Evolutionary conservation across 257 asterid genomes (phyloP), one percentile per base, ranked within the genome.

Genomic region (Ajuga chamaepitys): DNA sequence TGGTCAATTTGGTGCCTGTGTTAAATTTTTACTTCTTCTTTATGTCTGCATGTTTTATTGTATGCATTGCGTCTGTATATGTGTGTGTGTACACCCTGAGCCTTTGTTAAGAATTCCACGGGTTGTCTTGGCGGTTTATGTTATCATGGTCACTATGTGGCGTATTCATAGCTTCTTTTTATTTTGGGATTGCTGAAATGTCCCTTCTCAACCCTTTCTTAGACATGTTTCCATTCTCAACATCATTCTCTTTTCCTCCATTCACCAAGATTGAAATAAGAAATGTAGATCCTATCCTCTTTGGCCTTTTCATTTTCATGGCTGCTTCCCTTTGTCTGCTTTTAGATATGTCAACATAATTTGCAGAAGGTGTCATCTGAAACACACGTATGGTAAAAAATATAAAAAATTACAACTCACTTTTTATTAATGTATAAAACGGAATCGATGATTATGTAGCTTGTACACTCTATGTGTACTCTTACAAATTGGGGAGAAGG

Each of bases 361-460:
- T 64, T 51, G 46, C 51, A 53, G 62, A 70, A 47, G 25, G 14
- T 67, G 47, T 44, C 41, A 42, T 37, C 25, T 53, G 55, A 62
- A 44, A 67, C 51, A 70, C 24, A 28, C 17, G n/a, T 38, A n/a
- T 58, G 26, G 41, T 71, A 24, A 44, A 24, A 16, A 24, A n/a
- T n/a, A n/a, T n/a, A n/a, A n/a, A 13, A 48, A 57, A 10, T 32
- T 58, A 17, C 40, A 20, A 21, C 20, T 18, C 26, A 64, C 42
- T 12, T 7, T 47, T 30, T 58, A 18, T 51, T 32, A 32, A 22
- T 32, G 53, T 26, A 35, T 62, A 16, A 46, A 44, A 24, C 44
- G 40, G 26, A 14, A 13, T 32, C 55, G 32, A 45, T 25, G n/a
- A 28, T 62, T 51, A 48, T 51, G 12, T 57, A 11, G 35, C 50